phyloP scores from a whole-genome alignment of 441 rosid genomes.

The Populus trichocarpa region DNA sequence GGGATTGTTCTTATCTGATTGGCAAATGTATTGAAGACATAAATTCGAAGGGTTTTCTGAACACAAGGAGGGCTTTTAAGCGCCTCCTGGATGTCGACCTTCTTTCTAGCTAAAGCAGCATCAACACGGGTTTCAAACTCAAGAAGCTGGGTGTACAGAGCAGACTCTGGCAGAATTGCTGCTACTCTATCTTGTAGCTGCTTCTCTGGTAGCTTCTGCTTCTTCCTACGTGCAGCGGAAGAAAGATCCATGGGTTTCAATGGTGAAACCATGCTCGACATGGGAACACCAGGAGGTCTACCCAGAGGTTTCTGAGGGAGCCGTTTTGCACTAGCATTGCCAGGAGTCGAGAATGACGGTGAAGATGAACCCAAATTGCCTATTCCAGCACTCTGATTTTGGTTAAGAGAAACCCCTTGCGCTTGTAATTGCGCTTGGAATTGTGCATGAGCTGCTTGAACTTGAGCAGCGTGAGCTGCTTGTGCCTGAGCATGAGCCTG shows the following conservation, averaged over 20 bases:
- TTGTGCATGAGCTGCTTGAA: slow-evolving; percentile 68
- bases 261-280: slow-evolving; percentile 50
- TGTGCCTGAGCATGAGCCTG: slow-evolving; percentile 52
- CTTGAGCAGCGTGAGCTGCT: slow-evolving; percentile 36
- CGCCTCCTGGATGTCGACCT: slow-evolving; percentile 92
- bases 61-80: slow-evolving; percentile 81
- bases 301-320: slow-evolving; percentile 67
- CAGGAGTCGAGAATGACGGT: slow-evolving; percentile 65
- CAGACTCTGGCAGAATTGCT: slow-evolving; percentile 89
- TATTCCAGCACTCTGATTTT: slow-evolving; percentile 55
- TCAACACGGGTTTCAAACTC: slow-evolving; percentile 91
- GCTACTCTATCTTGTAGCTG: slow-evolving; percentile 88
- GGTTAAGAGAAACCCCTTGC: slow-evolving; percentile 60
- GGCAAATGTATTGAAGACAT: slow-evolving; percentile 82
- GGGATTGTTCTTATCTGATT: slow-evolving; percentile 74
- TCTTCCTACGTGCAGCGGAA: slow-evolving; percentile 79
- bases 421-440: slow-evolving; percentile 79
- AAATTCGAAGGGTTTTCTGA: slow-evolving; percentile 87
- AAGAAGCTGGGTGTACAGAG: slow-evolving; percentile 87
- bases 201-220: slow-evolving; percentile 84
- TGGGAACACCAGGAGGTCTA: slow-evolving; percentile 70
- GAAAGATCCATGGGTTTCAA: slow-evolving; percentile 75
- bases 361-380: slow-evolving; percentile 64
- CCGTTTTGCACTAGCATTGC: slow-evolving; percentile 54
- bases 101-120: slow-evolving; percentile 83